phyloP scores from a whole-genome alignment of 1,139 yeast genomes.

The Kodamaea ohmeri region DNA sequence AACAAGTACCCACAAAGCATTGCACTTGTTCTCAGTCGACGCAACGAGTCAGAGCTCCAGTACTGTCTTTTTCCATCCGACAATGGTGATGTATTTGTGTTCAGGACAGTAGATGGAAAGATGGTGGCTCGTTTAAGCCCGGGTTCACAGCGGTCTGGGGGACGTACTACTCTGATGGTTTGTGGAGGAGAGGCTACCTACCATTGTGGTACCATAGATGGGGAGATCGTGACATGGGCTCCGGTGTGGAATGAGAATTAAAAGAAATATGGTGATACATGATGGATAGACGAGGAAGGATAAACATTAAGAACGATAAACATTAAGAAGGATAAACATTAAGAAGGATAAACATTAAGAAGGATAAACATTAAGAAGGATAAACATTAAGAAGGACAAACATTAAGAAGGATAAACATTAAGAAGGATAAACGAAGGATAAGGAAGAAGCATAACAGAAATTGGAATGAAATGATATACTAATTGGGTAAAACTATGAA shows the following conservation, averaged over 20 bases:
- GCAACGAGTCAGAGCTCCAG: slow-evolving; percentile 49
- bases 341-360: no score
- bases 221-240: slow-evolving; percentile 54
- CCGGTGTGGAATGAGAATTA: slow-evolving; percentile 35
- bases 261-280: slow-evolving; percentile 16
- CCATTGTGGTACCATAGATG: slow-evolving; percentile 57
- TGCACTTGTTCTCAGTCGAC: slow-evolving; percentile 45
- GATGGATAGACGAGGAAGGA: slow-evolving; percentile 10
- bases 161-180: slow-evolving; percentile 51
- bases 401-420: no score
- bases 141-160: slow-evolving; percentile 24
- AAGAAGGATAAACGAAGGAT: no score
- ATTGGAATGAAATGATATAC: no score
- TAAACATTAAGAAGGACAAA: no score
- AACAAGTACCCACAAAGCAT: slow-evolving; percentile 55
- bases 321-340: no score
- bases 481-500: no score
- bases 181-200: slow-evolving; percentile 47
- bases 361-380: no score
- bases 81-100: slow-evolving; percentile 71
- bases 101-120: slow-evolving; percentile 62
- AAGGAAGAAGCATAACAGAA: no score
- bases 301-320: no score
- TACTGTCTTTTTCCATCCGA: slow-evolving; percentile 73
- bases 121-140: slow-evolving; percentile 51